phyloP scores from a whole-genome alignment of 2,329 filamentous ascomycete genomes.

The Pseudogymnoascus sp. region DNA sequence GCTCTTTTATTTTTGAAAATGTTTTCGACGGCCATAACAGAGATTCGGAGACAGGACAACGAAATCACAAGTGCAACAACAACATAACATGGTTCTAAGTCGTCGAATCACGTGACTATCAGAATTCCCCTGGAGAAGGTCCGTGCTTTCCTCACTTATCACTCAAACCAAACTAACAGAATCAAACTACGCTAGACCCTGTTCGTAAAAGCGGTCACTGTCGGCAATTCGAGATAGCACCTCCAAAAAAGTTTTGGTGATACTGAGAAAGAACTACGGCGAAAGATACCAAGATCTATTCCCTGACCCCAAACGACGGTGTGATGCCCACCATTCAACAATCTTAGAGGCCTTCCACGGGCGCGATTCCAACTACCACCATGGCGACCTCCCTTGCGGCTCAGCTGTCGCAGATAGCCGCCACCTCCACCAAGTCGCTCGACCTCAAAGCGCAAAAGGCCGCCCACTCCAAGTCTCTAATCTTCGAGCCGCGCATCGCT shows the following conservation, averaged over 20 bases:
- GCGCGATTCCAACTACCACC: constrained; percentile 10
- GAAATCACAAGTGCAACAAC: no score
- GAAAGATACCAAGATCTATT: background rate
- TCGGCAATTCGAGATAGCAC: constrained; percentile 4
- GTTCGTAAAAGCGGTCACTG: background rate
- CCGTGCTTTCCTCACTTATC: background rate
- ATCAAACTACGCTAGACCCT: background rate
- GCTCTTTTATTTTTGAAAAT: no score
- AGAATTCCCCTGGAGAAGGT: background rate
- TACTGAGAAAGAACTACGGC: constrained; percentile 5
- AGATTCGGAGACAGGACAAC: background rate
- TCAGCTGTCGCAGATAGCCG: constrained; percentile 88
- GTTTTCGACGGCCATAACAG: background rate
- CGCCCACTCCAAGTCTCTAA: constrained; percentile 85
- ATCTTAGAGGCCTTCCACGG: background rate
- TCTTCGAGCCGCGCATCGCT: constrained; percentile 81
- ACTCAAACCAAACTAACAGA: background rate
- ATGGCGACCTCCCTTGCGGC: constrained; percentile 85
- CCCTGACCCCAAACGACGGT: constrained; percentile 4
- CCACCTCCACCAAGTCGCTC: constrained; percentile 80
- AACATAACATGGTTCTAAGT: no score
- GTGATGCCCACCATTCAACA: constrained; percentile 9
- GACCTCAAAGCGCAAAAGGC: constrained; percentile 89
- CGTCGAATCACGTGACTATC: background rate
- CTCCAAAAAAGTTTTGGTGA: constrained; percentile 8